Conservation (phyloP, 2,329 filamentous ascomycete genomes). For the Ophiocordyceps unilateralis region DNA sequence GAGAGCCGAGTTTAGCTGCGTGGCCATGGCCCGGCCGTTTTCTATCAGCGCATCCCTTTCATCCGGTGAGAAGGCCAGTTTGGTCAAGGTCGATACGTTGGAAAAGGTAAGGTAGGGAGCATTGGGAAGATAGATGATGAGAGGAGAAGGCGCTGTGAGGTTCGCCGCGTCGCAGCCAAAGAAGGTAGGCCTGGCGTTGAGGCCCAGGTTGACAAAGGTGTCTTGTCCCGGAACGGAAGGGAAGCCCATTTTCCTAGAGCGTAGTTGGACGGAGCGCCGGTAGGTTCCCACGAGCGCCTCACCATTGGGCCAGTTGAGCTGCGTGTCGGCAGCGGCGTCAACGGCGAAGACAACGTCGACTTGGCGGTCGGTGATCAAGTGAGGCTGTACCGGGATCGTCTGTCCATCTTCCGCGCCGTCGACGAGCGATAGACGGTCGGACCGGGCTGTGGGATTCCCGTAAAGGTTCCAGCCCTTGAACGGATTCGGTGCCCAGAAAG, state of each 20-base stretch:
- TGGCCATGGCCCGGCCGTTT: constrained; percentile 75
- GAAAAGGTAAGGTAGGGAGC: constrained; percentile 58
- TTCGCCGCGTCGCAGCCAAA: constrained; percentile 44
- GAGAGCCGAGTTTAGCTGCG: constrained; percentile 62
- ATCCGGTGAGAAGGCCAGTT: constrained; percentile 38
- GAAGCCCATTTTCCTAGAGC: constrained; percentile 32
- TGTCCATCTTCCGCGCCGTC: constrained; percentile 68
- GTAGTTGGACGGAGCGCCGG: constrained; percentile 25
- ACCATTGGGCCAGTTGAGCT: constrained; percentile 41
- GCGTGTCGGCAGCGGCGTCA: constrained; percentile 46
- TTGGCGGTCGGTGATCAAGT: constrained; percentile 26
- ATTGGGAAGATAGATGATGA: constrained; percentile 71
- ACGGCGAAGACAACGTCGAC: constrained; percentile 48
- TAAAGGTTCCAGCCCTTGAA: constrained; percentile 29
- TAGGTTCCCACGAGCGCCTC: constrained; percentile 40
- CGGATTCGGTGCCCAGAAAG: constrained; percentile 49
- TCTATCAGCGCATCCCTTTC: constrained; percentile 65
- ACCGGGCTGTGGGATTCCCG: constrained; percentile 24
- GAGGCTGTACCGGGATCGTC: constrained; percentile 63
- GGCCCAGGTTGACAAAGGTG: constrained; percentile 37
- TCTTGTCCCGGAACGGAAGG: constrained; percentile 36
- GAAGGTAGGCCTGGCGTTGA: constrained; percentile 43
- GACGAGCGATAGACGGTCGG: constrained; percentile 48
- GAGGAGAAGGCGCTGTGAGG: constrained; percentile 37
- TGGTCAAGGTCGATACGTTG: constrained; percentile 66